Conservation (phyloP, 768 basidiomycete genomes). For the Lactarius tabidus region DNA sequence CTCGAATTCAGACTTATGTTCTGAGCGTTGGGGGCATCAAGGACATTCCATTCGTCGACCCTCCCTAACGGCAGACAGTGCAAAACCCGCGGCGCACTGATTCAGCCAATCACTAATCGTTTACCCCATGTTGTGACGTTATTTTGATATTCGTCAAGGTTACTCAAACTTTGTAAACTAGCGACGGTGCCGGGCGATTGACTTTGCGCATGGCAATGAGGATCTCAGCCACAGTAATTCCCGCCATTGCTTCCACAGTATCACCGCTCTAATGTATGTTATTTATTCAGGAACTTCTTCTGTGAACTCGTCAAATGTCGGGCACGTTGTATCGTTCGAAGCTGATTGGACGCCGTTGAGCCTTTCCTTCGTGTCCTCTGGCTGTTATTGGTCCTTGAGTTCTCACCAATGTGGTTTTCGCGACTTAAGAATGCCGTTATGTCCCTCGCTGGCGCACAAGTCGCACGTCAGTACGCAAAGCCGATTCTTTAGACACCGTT, state of each 20-base stretch:
- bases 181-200: slow-evolving; percentile 77
- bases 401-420: not conserved
- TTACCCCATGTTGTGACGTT: slow-evolving; percentile 11
- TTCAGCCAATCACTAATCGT: slow-evolving; percentile 32
- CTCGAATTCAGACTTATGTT: too few species aligned
- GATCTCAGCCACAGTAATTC: slow-evolving; percentile 48
- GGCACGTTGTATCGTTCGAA: not conserved
- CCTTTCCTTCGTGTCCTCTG: not conserved
- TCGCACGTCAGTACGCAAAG: slow-evolving; percentile 71
- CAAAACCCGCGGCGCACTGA: slow-evolving; percentile 71
- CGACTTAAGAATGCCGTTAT: slow-evolving; percentile 50
- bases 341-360: not conserved
- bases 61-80: slow-evolving; percentile 60
- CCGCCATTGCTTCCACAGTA: slow-evolving; percentile 1
- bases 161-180: slow-evolving; percentile 40
- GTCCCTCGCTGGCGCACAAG: slow-evolving; percentile 57
- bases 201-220: slow-evolving; percentile 75
- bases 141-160: slow-evolving; percentile 39
- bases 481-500: slow-evolving; percentile 76
- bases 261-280: slow-evolving; percentile 16
- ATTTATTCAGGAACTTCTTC: slow-evolving; percentile 58
- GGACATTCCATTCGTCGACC: slow-evolving; percentile 60
- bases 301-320: slow-evolving; percentile 75
- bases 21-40: slow-evolving; percentile 32
- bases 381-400: not conserved